These are phyloP conservation scores for Penicillium angulare DNA, from an alignment of 495 filamentous ascomycete species.

Conservation along the genomic window DNA sequence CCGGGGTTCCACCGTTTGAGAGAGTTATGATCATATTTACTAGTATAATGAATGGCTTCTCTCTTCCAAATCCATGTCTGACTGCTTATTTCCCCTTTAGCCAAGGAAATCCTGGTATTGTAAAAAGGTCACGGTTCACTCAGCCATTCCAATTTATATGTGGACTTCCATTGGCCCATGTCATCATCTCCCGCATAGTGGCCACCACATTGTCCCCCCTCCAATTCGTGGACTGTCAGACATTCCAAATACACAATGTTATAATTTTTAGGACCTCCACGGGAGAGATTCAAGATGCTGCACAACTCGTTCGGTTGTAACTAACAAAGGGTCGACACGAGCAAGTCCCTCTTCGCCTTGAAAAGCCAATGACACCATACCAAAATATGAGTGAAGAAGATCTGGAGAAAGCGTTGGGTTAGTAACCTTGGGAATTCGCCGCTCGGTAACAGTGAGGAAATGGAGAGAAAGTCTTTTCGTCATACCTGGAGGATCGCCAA, in stretches of 20 bases:
- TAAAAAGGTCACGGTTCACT: not conserved
- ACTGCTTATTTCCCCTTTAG: not conserved
- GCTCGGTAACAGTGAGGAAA: too few species aligned
- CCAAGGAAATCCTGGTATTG: not conserved
- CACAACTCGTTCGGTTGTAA: slow-evolving; percentile 53
- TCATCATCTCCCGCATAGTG: not conserved
- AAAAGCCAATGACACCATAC: slow-evolving; percentile 71
- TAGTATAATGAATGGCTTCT: too few species aligned
- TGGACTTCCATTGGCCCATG: slow-evolving; percentile 2
- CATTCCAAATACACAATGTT: too few species aligned
- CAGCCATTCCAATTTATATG: not conserved
- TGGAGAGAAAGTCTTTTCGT: not conserved
- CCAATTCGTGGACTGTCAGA: too few species aligned
- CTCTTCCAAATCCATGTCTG: too few species aligned
- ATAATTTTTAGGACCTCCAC: slow-evolving; percentile 25
- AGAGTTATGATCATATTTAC: too few species aligned
- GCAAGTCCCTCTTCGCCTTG: slow-evolving; percentile 62
- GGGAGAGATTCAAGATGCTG: slow-evolving; percentile 42
- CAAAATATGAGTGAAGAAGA: slow-evolving; percentile 87
- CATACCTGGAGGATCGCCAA: slow-evolving; percentile 71
- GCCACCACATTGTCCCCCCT: not conserved
- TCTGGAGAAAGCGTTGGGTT: slow-evolving; percentile 47
- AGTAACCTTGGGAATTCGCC: slow-evolving; percentile 8
- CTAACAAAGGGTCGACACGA: slow-evolving; percentile 65
- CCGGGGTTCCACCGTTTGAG: too few species aligned